Evolutionary conservation across 2,329 filamentous ascomycete genomes (phyloP), one percentile per base, ranked within the genome.

Genomic region (Hymenoscyphus scutula): DNA sequence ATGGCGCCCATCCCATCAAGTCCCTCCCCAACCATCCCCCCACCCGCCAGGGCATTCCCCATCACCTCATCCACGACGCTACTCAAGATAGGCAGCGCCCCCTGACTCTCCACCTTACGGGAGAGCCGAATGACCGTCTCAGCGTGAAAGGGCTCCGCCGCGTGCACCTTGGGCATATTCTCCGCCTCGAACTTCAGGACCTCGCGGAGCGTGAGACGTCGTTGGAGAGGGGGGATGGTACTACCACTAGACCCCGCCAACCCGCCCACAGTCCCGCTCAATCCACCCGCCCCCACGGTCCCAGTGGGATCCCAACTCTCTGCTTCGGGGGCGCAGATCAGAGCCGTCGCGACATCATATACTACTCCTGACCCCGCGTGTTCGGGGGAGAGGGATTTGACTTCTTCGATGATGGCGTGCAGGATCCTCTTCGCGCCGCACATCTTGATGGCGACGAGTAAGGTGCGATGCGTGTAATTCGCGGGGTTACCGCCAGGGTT

Each of bases 391-490:
- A 89, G 85, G 19, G 82, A 76, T 68, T 84, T 85, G 6, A 91
- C 76, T 68, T 92, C 89, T 7, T 91, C 86, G 11, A 91, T 72
- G 25, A 94, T 83, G 5, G 85, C 76, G 1, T 80, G 74, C 0
- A 94, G 75, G 0, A 91, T 76, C 4, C 81, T 79, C 62, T 80
- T 83, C 0, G 88, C 83, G 0, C 89, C 89, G 0, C 89, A 76
- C 34, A 90, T 78, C 61, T 83, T 82, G 38, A 85, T 74, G 0
- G 82, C 85, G 0, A 82, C 80, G 8, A 90, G 81, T 2, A 92
- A 77, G 66, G 90, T 87, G 4, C 88, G 85, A 71, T 92, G 89
- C 0, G 88, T 90, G 73, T 93, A 94, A 11, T 82, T 81, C 0
- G 89, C 81, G 1, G 84, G 84, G 77, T 83, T 83, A 34, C 78